Evolutionary conservation across 306 rosid species (phyloP), one percentile per base, ranked within the genome.

Genomic region (Dalbergia oliveri): DNA sequence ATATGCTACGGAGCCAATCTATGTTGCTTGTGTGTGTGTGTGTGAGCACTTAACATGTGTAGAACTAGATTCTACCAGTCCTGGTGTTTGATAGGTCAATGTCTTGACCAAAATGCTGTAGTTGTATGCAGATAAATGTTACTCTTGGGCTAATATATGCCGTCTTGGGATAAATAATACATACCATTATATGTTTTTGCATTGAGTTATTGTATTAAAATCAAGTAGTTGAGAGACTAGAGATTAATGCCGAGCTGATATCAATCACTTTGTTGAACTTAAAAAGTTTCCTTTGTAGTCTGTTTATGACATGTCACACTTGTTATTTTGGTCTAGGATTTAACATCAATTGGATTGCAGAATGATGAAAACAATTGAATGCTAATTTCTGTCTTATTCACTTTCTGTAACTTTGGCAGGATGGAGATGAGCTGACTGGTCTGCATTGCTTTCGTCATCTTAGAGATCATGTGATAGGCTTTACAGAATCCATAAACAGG

Each of bases 361-460:
- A 70, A 75, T 59, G 75, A 35, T 35, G 54, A 43, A 61, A 54
- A 75, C 51, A 65, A 26, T 50, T 58, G 33, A 66, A 23, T 33
- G 45, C 57, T 43, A 31, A 62, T 59, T 44, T 76, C 60, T 14
- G 41, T 75, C 75, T 69, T 68, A 34, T 77, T 82, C 65, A 34
- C 79, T 72, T 85, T 45, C 73, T 78, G 76, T 61, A 69, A 72
- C 81, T 81, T 85, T 78, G 72, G 71, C 73, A 96, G 99, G 97
- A 93, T 58, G 99, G 98, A 71, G 99, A 93, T 79, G 99, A 96
- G 75, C 99, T 96, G 80, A 80, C 97, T 77, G 99, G 99, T 87
- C 86, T 96, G 60, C 99, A 96, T 78, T 96, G 99, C 85, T 96
- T 93, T 86, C 98, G 95, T 57, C 97, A 96, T 87, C 97, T 96